phyloP scores from a whole-genome alignment of 192 early-diverging fungal species.

The Phlyctochytrium bullatum region DNA sequence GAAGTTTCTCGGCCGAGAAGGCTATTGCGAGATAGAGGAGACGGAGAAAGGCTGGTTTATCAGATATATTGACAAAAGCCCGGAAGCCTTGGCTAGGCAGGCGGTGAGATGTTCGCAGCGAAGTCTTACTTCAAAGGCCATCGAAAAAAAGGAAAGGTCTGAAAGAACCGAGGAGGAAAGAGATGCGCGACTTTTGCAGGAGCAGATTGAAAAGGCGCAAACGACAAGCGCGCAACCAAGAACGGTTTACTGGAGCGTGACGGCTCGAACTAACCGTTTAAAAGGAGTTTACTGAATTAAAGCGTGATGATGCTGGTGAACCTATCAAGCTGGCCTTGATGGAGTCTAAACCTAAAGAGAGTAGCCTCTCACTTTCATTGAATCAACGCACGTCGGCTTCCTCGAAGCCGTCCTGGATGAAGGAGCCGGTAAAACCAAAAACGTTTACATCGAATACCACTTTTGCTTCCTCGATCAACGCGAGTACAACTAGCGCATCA shows the following conservation, averaged over 20 bases:
- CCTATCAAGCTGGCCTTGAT: constrained; percentile 69
- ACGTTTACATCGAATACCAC: too few relatives aligned
- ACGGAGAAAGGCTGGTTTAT: constrained; percentile 88
- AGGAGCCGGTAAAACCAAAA: background rate
- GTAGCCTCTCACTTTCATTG: constrained; percentile 26
- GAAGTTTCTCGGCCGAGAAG: constrained; percentile 80
- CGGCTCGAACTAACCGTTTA: background rate
- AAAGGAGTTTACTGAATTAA: constrained; percentile 53
- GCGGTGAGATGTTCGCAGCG: constrained; percentile 30
- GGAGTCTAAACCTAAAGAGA: constrained; percentile 37
- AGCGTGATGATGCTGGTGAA: constrained; percentile 59
- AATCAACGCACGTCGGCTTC: constrained; percentile 21
- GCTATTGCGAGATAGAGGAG: constrained; percentile 82
- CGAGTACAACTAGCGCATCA: too few relatives aligned
- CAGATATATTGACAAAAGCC: constrained; percentile 87
- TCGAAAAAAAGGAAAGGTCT: constrained; percentile 73
- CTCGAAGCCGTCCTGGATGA: constrained; percentile 24
- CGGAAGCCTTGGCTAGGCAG: constrained; percentile 80
- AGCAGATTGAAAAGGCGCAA: constrained; percentile 80
- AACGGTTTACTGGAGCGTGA: constrained; percentile 9
- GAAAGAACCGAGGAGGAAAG: constrained; percentile 86
- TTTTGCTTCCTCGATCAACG: too few relatives aligned
- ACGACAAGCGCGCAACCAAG: constrained; percentile 31
- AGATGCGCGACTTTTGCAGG: constrained; percentile 69
- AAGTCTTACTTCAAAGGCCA: constrained; percentile 48